Percentiles rank a stretch among this genome's conserved stretches.
phyloP scores from a whole-genome alignment of 306 rosid species.

The Quercus berberidifolia region DNA sequence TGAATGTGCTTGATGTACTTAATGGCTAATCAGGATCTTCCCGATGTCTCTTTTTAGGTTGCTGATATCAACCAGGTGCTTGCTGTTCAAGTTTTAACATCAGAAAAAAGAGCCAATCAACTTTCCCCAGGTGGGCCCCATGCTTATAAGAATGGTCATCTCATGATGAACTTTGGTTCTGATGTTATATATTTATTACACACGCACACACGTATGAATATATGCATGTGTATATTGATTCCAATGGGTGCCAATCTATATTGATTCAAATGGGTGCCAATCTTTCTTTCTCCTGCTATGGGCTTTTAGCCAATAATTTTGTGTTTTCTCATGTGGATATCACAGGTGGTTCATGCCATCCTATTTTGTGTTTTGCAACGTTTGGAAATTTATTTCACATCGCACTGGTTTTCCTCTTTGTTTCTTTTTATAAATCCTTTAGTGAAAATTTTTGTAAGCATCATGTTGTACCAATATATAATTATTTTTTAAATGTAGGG shows the following conservation, averaged over 20 bases:
- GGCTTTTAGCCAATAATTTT: neutral
- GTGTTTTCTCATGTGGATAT: neutral
- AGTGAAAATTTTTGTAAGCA: too few relatives aligned
- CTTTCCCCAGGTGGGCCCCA: conserved; percentile 73
- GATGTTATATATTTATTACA: neutral
- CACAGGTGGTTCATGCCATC: neutral
- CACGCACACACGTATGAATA: too few relatives aligned
- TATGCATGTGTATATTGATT: neutral
- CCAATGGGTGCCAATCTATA: neutral
- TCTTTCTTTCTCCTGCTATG: neutral
- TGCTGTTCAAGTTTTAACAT: conserved; percentile 74
- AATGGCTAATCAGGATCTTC: conserved; percentile 7
- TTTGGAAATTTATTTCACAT: neutral
- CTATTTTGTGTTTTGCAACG: neutral
- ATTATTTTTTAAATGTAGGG: too few relatives aligned
- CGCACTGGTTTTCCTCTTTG: too few relatives aligned
- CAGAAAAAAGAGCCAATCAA: conserved; percentile 66
- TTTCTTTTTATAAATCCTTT: too few relatives aligned
- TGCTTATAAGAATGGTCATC: conserved; percentile 18
- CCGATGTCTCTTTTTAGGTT: conserved; percentile 55
- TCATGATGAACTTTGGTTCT: conserved; percentile 20
- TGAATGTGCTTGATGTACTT: neutral
- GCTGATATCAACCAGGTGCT: conserved; percentile 84
- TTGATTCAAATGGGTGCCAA: neutral
- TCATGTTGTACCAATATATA: too few relatives aligned